Base-by-base conservation (phyloP, 2,329 filamentous ascomycete species). In the Sporothrix sp. region DNA sequence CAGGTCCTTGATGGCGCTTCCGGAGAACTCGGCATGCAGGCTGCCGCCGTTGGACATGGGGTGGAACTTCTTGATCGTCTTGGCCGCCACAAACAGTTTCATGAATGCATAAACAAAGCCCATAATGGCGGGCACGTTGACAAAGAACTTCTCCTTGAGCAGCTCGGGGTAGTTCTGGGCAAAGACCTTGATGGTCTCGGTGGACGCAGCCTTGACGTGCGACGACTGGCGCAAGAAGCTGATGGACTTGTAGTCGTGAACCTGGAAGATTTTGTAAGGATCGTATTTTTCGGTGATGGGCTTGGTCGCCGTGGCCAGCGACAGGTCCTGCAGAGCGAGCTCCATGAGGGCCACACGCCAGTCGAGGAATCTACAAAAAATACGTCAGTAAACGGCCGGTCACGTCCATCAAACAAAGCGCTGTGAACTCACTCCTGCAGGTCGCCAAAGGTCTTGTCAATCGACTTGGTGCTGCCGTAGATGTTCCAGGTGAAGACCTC, bases 261-360 rank as follows among this genome's bases (percentile, higher is more conserved):
- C 82, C 68, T 96, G 90, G 60, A 87, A 78, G 72, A 94, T 89
- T 68, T 91, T 87, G 70, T 95, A 94, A 1, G 85, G 87, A 62
- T 96, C 91, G 58, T 78, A 71, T 55, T 81, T 83, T 51, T 87
- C 82, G 2, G 84, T 81, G 60, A 90, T 87, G 37, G 79, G 76
- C 57, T 75, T 70, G 8, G 80, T 88, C 47, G 87, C 86, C 23
- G 78, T 73, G 18, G 75, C 64, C 56, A 96, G 75, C 56, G 81
- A 74, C 50, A 96, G 81, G 55, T 87, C 81, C 56, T 81, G 76
- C 40, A 96, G 73, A 3, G 87, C 85, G 43, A 88, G 73, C 66
- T 96, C 90, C 89, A 95, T 95, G 51, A 95, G 78, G 11, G 85
- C 87, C 38, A 90, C 82, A 52, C 91, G 85, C 89, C 90, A 96